Base-by-base conservation (phyloP, 768 basidiomycete species). In the Leccinum barrowsii region DNA sequence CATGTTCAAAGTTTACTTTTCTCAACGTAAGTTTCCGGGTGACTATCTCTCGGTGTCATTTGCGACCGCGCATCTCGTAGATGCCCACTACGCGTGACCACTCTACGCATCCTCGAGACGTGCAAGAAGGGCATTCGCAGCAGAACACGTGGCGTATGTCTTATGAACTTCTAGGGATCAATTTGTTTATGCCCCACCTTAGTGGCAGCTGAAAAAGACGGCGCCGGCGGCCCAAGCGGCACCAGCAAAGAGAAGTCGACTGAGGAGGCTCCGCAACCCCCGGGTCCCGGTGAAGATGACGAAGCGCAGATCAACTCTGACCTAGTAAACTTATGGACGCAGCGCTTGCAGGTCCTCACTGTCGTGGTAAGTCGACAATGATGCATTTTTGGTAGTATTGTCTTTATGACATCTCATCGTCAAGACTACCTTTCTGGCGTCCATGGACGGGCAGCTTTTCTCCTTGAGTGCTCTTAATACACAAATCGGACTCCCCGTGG, bases 341-440 rank as follows among this genome's bases (percentile, higher is more conserved):
- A 69, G 15, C 64, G 70, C 4, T 22, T 73, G 15, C 73, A 74
- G 49, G 8, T 54, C 5, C 66, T 73, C 34, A 73, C 71, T 26
- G 28, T 69, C 15, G 62, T 71, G 57, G 71, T 73, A 15, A 21
- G 71, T 67, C 34, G 19, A 55, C 17, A 7, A 32, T 17, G 22
- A 22, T 11, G 13, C 40, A 32, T 22, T 24, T 52, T 54, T 3
- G 12, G 37, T 11, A n/a, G 8, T 44, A 22, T 44, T 21, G 17
- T 24, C n/a, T 34, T 49, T 2, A 34, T 52, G 30, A 59, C 47
- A 44, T 19, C 7, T n/a, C 32, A n/a, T 47, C 12, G 17, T 60
- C 11, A 48, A 73, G 71, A 73, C 71, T 7, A 46, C 73, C 28
- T 73, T 73, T 59, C 54, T 73, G 51, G 55, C 69, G 7, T 58